Evolutionary conservation across 805 yeast genomes (phyloP).

Genomic region (Kluyveromyces dobzhanskii): DNA sequence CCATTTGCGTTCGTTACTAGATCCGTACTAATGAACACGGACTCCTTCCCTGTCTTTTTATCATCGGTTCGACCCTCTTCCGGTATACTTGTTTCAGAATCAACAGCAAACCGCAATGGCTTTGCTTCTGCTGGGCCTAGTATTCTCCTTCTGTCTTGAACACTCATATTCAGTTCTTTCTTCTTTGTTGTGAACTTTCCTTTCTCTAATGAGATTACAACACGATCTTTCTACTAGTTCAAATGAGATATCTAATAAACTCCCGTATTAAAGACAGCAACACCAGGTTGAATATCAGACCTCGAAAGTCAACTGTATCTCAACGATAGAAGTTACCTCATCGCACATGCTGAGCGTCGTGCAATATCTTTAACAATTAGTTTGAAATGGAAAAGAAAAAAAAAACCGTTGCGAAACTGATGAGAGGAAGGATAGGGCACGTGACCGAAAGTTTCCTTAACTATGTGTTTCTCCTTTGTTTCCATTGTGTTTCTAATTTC

Average conservation of each 20-base stretch:
- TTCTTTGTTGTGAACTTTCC: neutral
- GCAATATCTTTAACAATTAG: too few species aligned
- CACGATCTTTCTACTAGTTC: too few species aligned
- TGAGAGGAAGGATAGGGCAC: too few species aligned
- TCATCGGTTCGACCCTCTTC: conserved; percentile 12
- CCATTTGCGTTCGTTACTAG: conserved; percentile 69
- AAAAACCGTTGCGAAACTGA: too few species aligned
- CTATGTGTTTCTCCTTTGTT: too few species aligned
- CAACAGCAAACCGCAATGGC: conserved; percentile 35
- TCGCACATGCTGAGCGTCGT: too few species aligned
- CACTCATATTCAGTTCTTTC: conserved; percentile 16
- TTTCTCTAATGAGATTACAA: too few species aligned
- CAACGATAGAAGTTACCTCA: too few species aligned
- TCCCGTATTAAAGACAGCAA: neutral
- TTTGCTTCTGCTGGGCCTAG: conserved; percentile 69
- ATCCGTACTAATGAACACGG: conserved; percentile 54
- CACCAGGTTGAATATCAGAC: neutral
- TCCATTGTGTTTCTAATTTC: neutral
- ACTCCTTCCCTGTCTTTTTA: conserved; percentile 15
- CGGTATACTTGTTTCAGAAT: neutral
- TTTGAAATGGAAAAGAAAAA: too few species aligned
- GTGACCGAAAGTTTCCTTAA: too few species aligned
- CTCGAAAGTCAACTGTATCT: neutral
- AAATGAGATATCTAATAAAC: neutral
- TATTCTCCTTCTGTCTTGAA: conserved; percentile 72